Conservation (phyloP, 2,329 filamentous ascomycete genomes). For the Colletotrichum sp. region DNA sequence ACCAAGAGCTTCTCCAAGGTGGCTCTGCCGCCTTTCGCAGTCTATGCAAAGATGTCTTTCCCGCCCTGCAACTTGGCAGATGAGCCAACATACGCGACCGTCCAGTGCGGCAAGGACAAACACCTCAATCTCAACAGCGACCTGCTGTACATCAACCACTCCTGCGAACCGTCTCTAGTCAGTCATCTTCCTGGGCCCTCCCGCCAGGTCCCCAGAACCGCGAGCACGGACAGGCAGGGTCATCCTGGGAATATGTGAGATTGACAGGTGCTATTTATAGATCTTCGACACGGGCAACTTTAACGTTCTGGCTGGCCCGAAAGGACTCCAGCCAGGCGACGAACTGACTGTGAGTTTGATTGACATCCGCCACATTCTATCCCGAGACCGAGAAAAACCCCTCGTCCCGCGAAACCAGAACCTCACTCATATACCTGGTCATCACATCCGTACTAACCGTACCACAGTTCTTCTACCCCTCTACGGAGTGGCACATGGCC, state of each 20-base stretch:
- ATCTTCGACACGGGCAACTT: conserved; percentile 65
- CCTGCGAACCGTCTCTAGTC: conserved; percentile 69
- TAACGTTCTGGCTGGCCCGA: conserved; percentile 62
- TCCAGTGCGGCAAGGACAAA: conserved; percentile 60
- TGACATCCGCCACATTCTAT: background rate
- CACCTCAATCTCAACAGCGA: conserved; percentile 71
- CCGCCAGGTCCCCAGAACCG: background rate
- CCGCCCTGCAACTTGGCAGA: conserved; percentile 64
- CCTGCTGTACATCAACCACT: conserved; percentile 72
- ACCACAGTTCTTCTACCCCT: conserved; percentile 73
- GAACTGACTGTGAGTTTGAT: conserved; percentile 57
- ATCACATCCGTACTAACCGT: background rate
- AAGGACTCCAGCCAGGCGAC: conserved; percentile 58
- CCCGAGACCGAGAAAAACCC: background rate
- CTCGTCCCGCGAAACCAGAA: background rate
- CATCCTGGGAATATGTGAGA: background rate
- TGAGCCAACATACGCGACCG: conserved; percentile 66
- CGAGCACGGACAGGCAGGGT: conserved; percentile 2
- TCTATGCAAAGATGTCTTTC: conserved; percentile 71
- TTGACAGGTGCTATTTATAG: conserved; percentile 35
- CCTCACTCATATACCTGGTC: background rate
- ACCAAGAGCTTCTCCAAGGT: conserved; percentile 65
- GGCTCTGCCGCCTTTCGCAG: conserved; percentile 62
- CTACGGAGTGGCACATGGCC: conserved; percentile 76
- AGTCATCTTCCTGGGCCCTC: conserved; percentile 33